A percentile compares a stretch with the other conserved stretches of the same genome.
These are phyloP conservation scores for Crithidia fasciculata DNA, from an alignment of 208 protist species.

Conservation along the genomic window DNA sequence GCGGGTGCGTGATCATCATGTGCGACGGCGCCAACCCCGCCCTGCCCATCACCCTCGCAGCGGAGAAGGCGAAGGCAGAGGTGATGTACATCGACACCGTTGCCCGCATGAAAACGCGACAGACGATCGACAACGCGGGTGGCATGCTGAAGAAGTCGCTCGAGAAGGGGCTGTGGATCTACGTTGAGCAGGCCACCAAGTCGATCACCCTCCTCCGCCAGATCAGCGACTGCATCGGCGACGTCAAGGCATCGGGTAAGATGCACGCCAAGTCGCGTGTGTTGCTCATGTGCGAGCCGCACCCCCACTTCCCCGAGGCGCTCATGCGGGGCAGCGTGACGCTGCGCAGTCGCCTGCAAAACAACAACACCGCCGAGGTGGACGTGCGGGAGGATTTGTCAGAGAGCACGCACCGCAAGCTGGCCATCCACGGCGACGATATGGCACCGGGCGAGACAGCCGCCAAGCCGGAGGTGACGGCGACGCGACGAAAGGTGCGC, in stretches of 20 bases:
- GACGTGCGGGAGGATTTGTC: conserved; percentile 71
- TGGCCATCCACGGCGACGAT: conserved; percentile 64
- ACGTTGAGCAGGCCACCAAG: conserved; percentile 90
- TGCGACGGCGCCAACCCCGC: conserved; percentile 85
- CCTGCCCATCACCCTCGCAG: conserved; percentile 75
- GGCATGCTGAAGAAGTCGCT: conserved; percentile 78
- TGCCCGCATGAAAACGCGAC: conserved; percentile 85
- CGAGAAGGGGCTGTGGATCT: conserved; percentile 90
- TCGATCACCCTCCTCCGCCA: conserved; percentile 87
- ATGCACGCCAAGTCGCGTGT: conserved; percentile 73
- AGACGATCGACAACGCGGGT: conserved; percentile 76
- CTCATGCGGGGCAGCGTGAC: conserved; percentile 81
- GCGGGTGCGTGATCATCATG: conserved; percentile 87
- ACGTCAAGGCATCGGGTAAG: conserved; percentile 44
- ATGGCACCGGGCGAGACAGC: conserved; percentile 19
- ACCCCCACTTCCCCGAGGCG: conserved; percentile 87
- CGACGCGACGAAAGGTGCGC: conserved; percentile 68
- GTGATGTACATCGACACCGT: conserved; percentile 92
- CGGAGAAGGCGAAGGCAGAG: conserved; percentile 61
- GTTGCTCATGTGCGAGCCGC: conserved; percentile 91
- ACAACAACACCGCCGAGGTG: conserved; percentile 60
- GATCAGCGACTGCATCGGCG: conserved; percentile 75
- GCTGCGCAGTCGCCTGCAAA: conserved; percentile 76
- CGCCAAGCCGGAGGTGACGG: conserved; percentile 57
- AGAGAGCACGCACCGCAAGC: conserved; percentile 56